A percentile compares a stretch with the other conserved stretches of the same genome.
phyloP scores from a whole-genome alignment of 352 stramenopile species.

The Pelagophyceae sp. region DNA sequence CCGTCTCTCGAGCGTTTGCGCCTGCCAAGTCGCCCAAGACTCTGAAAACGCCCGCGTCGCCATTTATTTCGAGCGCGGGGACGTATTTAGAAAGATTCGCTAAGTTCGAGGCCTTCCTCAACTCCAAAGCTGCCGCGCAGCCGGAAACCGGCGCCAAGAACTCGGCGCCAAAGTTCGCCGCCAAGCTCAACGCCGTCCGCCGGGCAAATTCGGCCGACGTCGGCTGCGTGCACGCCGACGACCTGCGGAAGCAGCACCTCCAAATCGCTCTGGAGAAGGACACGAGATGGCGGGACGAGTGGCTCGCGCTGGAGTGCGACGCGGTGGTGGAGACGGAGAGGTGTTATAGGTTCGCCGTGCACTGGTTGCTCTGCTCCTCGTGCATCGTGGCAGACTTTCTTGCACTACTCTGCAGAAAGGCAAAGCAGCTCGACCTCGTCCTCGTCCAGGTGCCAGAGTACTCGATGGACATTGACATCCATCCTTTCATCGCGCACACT shows the following conservation, averaged over 20 bases:
- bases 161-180: not conserved
- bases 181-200: not conserved
- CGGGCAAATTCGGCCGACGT: not conserved
- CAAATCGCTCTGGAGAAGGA: not conserved
- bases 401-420: not conserved
- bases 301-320: slow-evolving; percentile 19
- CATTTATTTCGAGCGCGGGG: not conserved
- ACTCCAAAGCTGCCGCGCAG: not conserved
- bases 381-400: slow-evolving; percentile 8
- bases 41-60: not conserved
- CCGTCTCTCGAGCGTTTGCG: not conserved
- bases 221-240: not conserved
- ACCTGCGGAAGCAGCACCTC: not conserved
- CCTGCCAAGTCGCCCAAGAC: not conserved
- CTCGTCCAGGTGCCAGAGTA: slow-evolving; percentile 16
- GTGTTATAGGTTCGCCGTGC: slow-evolving; percentile 5
- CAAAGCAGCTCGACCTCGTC: not conserved
- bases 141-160: not conserved
- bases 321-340: not conserved
- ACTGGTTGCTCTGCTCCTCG: slow-evolving; percentile 9
- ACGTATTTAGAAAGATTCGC: not conserved
- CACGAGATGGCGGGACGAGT: slow-evolving; percentile 5
- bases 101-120: slow-evolving; percentile 15
- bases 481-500: slow-evolving; percentile 18
- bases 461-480: slow-evolving; percentile 7